Evolutionary conservation across 1,284 basidiomycete genomes (phyloP).

Genomic region (Cryptococcus sp.): DNA sequence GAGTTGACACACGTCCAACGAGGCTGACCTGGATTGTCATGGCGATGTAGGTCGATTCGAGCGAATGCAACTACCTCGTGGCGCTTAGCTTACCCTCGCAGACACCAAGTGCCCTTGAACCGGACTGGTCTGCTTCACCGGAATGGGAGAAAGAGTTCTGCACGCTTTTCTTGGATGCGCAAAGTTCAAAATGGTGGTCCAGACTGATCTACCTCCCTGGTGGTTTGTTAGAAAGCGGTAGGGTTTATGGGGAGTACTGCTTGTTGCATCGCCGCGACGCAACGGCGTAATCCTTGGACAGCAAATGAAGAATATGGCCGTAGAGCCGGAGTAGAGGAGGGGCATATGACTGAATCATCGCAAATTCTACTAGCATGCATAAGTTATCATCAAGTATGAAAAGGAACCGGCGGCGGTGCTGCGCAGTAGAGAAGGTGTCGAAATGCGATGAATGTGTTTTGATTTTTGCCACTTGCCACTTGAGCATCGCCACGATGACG

Average conservation of each 20-base stretch:
- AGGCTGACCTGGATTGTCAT: not conserved
- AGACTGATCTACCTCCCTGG: conserved; percentile 77
- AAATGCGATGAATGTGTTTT: too few relatives aligned
- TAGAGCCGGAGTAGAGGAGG: too few relatives aligned
- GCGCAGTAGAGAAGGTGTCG: not conserved
- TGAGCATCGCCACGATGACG: too few relatives aligned
- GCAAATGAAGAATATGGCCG: too few relatives aligned
- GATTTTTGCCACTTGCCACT: too few relatives aligned
- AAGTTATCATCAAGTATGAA: too few relatives aligned
- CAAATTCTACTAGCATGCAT: too few relatives aligned
- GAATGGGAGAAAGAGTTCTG: conserved; percentile 76
- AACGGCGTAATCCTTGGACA: too few relatives aligned
- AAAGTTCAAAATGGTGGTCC: conserved; percentile 68
- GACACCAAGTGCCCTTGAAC: conserved; percentile 65
- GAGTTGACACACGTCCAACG: not conserved
- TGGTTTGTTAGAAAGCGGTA: conserved; percentile 48
- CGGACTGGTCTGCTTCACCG: conserved; percentile 62
- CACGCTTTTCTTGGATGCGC: conserved; percentile 74
- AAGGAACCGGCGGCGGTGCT: not conserved
- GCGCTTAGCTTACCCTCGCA: conserved; percentile 79
- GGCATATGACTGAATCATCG: too few relatives aligned
- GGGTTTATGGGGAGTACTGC: conserved; percentile 59
- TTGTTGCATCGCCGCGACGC: conserved; percentile 46
- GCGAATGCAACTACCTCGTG: conserved; percentile 80
- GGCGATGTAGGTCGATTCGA: conserved; percentile 64